These are phyloP conservation scores for Abrus pulchellus DNA, from an alignment of 306 rosid genomes.

Conservation along the genomic window DNA sequence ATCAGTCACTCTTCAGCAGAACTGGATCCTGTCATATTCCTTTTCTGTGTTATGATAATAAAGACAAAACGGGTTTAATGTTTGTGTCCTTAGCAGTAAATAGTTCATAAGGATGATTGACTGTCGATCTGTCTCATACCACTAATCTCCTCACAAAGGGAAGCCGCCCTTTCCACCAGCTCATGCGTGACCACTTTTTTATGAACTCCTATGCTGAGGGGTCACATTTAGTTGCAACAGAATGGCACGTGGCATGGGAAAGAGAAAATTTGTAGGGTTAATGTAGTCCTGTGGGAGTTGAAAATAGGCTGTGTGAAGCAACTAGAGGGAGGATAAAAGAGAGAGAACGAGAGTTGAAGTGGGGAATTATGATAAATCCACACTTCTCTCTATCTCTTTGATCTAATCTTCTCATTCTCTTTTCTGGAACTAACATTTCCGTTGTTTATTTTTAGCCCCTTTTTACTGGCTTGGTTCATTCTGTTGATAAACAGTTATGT, in stretches of 20 bases:
- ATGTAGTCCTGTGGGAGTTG: not conserved
- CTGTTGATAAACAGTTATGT: no score
- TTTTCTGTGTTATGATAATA: not conserved
- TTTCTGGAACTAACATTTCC: no score
- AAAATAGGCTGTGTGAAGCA: not conserved
- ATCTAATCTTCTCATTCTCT: no score
- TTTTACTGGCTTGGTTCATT: not conserved
- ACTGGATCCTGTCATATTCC: not conserved
- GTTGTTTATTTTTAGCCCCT: no score
- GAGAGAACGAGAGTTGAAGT: not conserved
- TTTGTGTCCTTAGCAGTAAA: not conserved
- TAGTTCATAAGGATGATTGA: not conserved
- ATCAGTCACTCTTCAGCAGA: not conserved
- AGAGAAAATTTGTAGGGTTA: not conserved
- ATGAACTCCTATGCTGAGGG: not conserved
- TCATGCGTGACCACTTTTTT: not conserved
- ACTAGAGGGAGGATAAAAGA: not conserved
- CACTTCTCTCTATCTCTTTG: no score
- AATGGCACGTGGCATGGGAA: not conserved
- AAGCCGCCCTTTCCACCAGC: not conserved
- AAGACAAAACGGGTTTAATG: not conserved
- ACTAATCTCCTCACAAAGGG: not conserved
- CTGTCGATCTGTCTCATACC: not conserved
- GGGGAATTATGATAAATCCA: no score
- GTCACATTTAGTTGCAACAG: not conserved